phyloP scores from a whole-genome alignment of 75 land plant genomes.

The Larix kaempferi region DNA sequence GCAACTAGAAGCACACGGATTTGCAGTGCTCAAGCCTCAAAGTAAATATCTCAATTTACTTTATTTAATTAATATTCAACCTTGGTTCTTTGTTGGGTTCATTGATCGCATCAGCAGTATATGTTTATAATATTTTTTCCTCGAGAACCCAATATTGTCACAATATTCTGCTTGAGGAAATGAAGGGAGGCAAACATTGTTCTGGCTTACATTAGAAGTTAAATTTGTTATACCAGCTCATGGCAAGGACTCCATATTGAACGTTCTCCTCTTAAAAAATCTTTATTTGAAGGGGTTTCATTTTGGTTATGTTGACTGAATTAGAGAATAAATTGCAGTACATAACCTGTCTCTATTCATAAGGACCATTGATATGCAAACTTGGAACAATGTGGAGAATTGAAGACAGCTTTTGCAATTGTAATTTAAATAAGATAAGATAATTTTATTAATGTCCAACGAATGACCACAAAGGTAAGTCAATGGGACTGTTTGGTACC shows the following conservation, averaged over 20 bases:
- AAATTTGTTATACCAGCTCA: too few species aligned
- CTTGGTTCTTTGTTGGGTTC: not conserved
- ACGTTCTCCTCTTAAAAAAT: not conserved
- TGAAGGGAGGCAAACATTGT: too few species aligned
- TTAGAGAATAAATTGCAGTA: not conserved
- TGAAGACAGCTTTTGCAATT: not conserved
- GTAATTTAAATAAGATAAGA: too few species aligned
- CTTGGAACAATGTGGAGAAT: not conserved
- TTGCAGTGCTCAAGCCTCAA: not conserved
- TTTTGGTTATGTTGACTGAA: not conserved
- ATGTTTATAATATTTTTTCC: not conserved
- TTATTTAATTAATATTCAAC: not conserved
- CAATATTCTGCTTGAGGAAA: not conserved
- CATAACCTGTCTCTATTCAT: not conserved
- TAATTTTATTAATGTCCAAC: too few species aligned
- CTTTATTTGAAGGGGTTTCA: not conserved
- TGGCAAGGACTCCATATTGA: too few species aligned
- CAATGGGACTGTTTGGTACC: not conserved
- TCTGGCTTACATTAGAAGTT: too few species aligned
- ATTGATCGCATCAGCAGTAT: not conserved
- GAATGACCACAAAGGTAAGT: too few species aligned
- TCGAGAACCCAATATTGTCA: too few species aligned
- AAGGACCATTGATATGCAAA: not conserved
- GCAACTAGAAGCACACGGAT: not conserved
- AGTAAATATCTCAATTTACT: not conserved